These are phyloP conservation scores for Discostella pseudostelligera DNA, from an alignment of 108 stramenopile genomes.

Conservation along the genomic window DNA sequence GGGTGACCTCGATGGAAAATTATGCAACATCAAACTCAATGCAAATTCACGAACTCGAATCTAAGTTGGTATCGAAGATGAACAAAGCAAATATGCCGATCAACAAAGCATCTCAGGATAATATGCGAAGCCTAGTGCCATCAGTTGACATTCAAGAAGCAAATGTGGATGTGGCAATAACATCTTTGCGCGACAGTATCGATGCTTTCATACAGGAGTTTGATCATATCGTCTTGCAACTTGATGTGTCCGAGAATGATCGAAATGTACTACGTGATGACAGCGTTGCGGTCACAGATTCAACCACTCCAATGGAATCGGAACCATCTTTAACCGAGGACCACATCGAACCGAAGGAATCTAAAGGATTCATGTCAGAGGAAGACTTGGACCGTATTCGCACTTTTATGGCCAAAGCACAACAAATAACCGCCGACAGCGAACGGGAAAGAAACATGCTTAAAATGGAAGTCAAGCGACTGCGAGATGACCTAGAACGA, in stretches of 20 bases:
- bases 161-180: constrained; percentile 9
- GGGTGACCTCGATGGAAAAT: constrained; percentile 8
- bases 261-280: constrained; percentile 1
- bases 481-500: constrained; percentile 15
- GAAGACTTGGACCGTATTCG: constrained; percentile 10
- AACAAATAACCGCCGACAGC: constrained; percentile 11
- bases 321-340: not conserved
- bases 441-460: constrained; percentile 21
- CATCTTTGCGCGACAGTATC: constrained; percentile 17
- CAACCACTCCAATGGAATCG: not conserved
- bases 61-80: constrained; percentile 19
- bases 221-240: constrained; percentile 15
- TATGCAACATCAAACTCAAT: constrained; percentile 15
- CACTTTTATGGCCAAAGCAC: constrained; percentile 9
- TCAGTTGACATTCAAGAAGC: constrained; percentile 10
- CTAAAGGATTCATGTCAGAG: constrained; percentile 16
- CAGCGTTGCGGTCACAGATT: not conserved
- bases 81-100: constrained; percentile 11
- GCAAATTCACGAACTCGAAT: constrained; percentile 19
- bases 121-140: constrained; percentile 13
- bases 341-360: not conserved
- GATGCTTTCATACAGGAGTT: constrained; percentile 15
- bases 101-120: constrained; percentile 9
- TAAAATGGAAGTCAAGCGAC: constrained; percentile 29
- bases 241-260: constrained; percentile 11